Base-by-base conservation (phyloP, 371 early-diverging fungal species). In the Gilbertella persicaria region DNA sequence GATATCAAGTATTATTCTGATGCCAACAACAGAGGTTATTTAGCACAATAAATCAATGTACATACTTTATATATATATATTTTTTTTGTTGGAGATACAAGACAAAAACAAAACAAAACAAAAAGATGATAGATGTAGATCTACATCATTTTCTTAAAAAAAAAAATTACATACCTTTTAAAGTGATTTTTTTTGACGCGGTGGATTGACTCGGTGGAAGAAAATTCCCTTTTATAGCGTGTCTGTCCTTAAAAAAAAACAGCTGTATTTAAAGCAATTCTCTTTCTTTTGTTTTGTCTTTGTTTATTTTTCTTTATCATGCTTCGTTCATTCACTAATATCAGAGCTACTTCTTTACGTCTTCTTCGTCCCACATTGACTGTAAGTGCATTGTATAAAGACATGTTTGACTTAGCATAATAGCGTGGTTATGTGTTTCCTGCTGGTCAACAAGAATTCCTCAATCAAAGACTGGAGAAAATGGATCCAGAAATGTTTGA, bases 401-500 rank as follows among this genome's bases (percentile, higher is more conserved):
- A 20, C 8, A 17, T 17, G 23, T 25, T 50, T 42, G 10, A 28
- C 26, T 6, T 21, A 30, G 20, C 13, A 25, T 21, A 9, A 50
- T 67, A 81, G 84, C 80, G 84, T 52, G 66, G 71, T 21, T 81
- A 80, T 67, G 78, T 73, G 7, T 84, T 84, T 58, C 84, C 84
- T 70, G 79, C 79, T 58, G 84, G 84, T 39, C 84, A 83, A 64
- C 73, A 69, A 56, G 82, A 84, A 80, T 75, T 82, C 46, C 80
- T 92, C 33, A 92, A 91, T 69, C 70, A 75, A 45, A 79, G 81
- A 45, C 68, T 92, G 57, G 74, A 81, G 46, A 76, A 80, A 45
- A 79, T 71, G 47, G 99, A 99, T 73, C 96, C 96, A 9, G 97
- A 97, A 71, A 82, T 99, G 74, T 89, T 84, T 66, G 84, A 93